Conservation (phyloP, 169 alveolate species). For the Theileria parva region DNA sequence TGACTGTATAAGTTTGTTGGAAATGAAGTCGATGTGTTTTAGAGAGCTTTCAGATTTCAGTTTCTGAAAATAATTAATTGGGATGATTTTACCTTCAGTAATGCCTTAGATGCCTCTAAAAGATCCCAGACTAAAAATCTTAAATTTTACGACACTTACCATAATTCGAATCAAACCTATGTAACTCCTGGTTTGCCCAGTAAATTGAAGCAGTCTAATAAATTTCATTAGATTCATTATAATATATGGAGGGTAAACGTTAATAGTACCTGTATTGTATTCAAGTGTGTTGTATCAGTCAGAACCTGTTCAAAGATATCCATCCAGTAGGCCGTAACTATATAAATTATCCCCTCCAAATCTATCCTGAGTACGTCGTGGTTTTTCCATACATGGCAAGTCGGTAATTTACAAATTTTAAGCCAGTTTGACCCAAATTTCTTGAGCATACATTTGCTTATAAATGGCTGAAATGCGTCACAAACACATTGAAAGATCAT, state of each 20-base stretch:
- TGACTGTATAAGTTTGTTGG: slow-evolving; percentile 48
- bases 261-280: slow-evolving; percentile 57
- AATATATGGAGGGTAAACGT: slow-evolving; percentile 12
- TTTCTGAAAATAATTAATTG: not conserved
- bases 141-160: slow-evolving; percentile 43
- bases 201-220: slow-evolving; percentile 75
- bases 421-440: slow-evolving; percentile 76
- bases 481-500: slow-evolving; percentile 70
- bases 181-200: slow-evolving; percentile 82
- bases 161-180: slow-evolving; percentile 72
- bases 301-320: slow-evolving; percentile 72
- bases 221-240: not conserved
- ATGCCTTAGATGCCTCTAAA: slow-evolving; percentile 42
- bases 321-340: slow-evolving; percentile 80
- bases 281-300: slow-evolving; percentile 55
- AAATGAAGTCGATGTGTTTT: slow-evolving; percentile 54
- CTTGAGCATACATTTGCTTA: slow-evolving; percentile 63
- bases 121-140: slow-evolving; percentile 60
- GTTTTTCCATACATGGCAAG: slow-evolving; percentile 74
- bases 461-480: slow-evolving; percentile 72
- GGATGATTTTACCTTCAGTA: slow-evolving; percentile 25
- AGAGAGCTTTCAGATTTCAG: slow-evolving; percentile 44
- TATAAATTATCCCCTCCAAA: slow-evolving; percentile 75
- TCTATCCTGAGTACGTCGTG: slow-evolving; percentile 72
- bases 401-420: slow-evolving; percentile 68